These are phyloP conservation scores for Verticillium nubilum DNA, from an alignment of 2,329 filamentous ascomycete species.

Conservation along the genomic window DNA sequence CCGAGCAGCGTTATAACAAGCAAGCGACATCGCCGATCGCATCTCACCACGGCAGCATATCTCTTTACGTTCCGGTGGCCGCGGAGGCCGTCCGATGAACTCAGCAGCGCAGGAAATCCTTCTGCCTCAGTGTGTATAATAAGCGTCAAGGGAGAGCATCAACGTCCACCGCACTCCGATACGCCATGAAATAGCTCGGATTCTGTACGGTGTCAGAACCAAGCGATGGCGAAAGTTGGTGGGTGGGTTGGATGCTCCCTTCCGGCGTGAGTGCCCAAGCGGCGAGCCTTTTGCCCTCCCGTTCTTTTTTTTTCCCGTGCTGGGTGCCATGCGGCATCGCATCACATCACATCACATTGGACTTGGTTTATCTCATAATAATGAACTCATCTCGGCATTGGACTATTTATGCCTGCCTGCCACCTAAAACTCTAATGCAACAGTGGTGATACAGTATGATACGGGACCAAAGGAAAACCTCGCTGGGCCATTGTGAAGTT, in stretches of 20 bases:
- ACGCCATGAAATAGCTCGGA: not conserved
- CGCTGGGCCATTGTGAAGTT: not conserved
- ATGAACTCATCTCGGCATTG: not conserved
- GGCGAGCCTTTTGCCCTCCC: not conserved
- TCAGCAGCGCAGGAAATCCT: not conserved
- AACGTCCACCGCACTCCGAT: not conserved
- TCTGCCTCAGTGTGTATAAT: not conserved
- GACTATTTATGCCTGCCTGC: not conserved
- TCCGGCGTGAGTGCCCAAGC: not conserved
- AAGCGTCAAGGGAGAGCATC: not conserved
- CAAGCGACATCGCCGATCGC: not conserved
- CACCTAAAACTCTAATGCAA: not conserved
- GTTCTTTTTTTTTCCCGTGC: not conserved
- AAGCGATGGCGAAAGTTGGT: not conserved
- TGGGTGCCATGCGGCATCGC: not conserved
- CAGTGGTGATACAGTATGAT: not conserved
- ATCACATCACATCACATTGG: not conserved
- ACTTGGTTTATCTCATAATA: not conserved
- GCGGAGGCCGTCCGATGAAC: not conserved
- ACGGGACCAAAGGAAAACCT: not conserved
- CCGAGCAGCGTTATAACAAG: not conserved
- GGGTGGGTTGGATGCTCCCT: not conserved
- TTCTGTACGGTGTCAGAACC: not conserved
- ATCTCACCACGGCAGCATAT: not conserved
- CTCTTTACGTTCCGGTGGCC: not conserved